Conservation (phyloP, 805 yeast species). For the Osmozyma mogii region DNA sequence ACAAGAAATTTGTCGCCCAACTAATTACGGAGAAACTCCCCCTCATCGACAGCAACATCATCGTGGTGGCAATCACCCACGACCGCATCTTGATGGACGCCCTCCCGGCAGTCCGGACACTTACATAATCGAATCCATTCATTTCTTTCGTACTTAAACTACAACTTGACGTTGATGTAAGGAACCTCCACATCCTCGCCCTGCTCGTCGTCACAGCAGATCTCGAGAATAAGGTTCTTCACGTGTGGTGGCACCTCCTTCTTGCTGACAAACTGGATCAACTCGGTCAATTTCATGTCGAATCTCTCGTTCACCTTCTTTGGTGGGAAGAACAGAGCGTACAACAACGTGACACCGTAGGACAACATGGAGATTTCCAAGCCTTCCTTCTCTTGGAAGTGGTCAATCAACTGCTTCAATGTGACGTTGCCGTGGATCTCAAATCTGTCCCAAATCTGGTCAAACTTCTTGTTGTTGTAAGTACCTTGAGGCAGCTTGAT, state of each 20-base stretch:
- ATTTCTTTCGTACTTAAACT: no score
- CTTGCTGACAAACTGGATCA: constrained; percentile 80
- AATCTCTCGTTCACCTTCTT: constrained; percentile 78
- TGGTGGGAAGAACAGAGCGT: constrained; percentile 91
- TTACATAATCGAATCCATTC: no score
- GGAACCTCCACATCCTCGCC: constrained; percentile 98
- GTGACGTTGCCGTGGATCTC: constrained; percentile 73
- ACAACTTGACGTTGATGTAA: constrained; percentile 53
- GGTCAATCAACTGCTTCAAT: constrained; percentile 60
- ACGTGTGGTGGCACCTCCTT: constrained; percentile 69
- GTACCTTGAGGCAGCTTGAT: constrained; percentile 75
- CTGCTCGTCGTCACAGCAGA: constrained; percentile 83
- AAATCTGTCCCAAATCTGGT: constrained; percentile 93
- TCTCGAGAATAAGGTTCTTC: constrained; percentile 75
- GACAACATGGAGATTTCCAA: constrained; percentile 87
- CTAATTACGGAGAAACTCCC: no score
- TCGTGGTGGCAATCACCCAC: no score
- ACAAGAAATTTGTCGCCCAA: constrained; percentile 41
- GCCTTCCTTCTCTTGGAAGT: constrained; percentile 77
- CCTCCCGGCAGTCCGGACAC: no score
- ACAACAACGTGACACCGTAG: constrained; percentile 79
- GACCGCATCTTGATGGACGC: no score
- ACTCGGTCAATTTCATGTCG: constrained; percentile 56
- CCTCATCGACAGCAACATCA: no score
- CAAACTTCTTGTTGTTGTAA: constrained; percentile 73